Base-by-base conservation (phyloP, 768 basidiomycete genomes). In the Dendrothele bispora region DNA sequence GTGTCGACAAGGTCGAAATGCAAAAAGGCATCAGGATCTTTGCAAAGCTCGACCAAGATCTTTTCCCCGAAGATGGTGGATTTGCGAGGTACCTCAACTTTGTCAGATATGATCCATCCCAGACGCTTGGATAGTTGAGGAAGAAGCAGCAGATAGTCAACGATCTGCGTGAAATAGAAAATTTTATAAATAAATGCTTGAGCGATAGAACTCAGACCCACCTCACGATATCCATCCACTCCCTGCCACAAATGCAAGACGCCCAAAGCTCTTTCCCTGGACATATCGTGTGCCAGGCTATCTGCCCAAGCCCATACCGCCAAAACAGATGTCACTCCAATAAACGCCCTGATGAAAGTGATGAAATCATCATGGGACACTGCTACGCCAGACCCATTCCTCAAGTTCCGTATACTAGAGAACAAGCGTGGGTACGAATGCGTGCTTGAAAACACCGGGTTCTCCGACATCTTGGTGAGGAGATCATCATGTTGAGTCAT, bases 231-330 rank as follows among this genome's bases (percentile, higher is more conserved):
- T 7, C 86, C 87, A 24, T 84, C 79, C 21, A 80, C 66, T 22
- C 66, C 68, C 64, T 87, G 84, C 85, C 84, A 88, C 20, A 86
- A 48, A 5, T 77, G 74, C 43, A 91, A 49, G 14, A 90, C 71
- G 6, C 77, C 79, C 7, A 91, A 65, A 1, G 79, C 72, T 39
- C 83, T 76, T 55, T 87, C 83, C 10, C 85, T 76, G 57, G 84
- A 86, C 11, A 65, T 65, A 48, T 80, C 75, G 46, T 83, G 78
- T 1, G 83, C 84, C 17, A 88, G 67, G 60, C 86, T 88, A 55
- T 91, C 89, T 11, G 88, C 80, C 85, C 88, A 92, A 3, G 86
- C 84, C 58, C 84, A 84, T 27, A 86, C 84, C 2, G 82, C 82
- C 12, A 91, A 65, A 12, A 88, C 80, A 42, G 75, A 72, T 3